phyloP scores from a whole-genome alignment of 1,139 yeast genomes.

The Sugiyamaella paludigena region DNA sequence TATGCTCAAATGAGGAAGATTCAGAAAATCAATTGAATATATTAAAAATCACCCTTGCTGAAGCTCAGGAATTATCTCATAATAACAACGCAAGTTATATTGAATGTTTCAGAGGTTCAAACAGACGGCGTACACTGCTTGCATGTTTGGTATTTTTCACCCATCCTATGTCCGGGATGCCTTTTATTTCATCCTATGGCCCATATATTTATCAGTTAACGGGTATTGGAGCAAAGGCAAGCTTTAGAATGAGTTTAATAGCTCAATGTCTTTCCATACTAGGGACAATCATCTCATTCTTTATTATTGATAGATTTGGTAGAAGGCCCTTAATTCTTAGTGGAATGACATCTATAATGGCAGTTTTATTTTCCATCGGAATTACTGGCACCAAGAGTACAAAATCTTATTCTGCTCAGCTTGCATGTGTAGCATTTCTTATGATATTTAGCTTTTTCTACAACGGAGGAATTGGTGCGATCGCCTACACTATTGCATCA shows the following conservation, averaged over 20 bases:
- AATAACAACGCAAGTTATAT: slow-evolving; percentile 38
- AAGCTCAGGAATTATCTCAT: slow-evolving; percentile 27
- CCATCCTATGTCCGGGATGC: slow-evolving; percentile 52
- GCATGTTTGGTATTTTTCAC: slow-evolving; percentile 48
- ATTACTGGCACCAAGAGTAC: slow-evolving; percentile 37
- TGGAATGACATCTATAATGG: slow-evolving; percentile 12
- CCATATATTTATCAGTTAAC: slow-evolving; percentile 42
- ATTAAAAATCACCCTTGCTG: slow-evolving; percentile 37
- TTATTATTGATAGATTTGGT: slow-evolving; percentile 31
- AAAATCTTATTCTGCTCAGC: slow-evolving; percentile 8
- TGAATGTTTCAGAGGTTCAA: slow-evolving; percentile 49
- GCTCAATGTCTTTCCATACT: slow-evolving; percentile 37
- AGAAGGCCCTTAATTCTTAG: slow-evolving; percentile 35
- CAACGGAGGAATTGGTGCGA: slow-evolving; percentile 18
- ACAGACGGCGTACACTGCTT: slow-evolving; percentile 53
- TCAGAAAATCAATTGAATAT: slow-evolving; percentile 29
- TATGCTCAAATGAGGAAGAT: slow-evolving; percentile 29
- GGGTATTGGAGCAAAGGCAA: slow-evolving; percentile 34
- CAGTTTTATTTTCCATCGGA: slow-evolving; percentile 22
- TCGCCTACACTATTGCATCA: slow-evolving; percentile 39
- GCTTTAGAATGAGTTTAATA: slow-evolving; percentile 37
- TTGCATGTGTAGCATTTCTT: slow-evolving; percentile 18
- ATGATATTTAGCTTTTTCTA: slow-evolving; percentile 19
- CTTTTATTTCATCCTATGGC: slow-evolving; percentile 49
- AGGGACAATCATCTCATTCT: slow-evolving; percentile 36